phyloP scores from a whole-genome alignment of 2,329 filamentous ascomycete species.

The Aquanectria penicillioides region DNA sequence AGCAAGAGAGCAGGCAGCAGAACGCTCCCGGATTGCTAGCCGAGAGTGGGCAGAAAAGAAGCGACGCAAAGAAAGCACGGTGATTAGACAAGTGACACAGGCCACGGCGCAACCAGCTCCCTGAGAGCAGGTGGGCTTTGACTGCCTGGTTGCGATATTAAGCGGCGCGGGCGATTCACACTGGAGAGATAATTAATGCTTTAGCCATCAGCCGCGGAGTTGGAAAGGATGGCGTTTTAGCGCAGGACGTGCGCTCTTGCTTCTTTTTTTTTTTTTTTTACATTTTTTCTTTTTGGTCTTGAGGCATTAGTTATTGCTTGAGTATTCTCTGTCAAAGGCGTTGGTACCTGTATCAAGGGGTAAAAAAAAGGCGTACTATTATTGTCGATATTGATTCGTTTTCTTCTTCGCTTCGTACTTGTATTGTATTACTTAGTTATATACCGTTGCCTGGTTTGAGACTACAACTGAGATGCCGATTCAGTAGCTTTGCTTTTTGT shows the following conservation, averaged over 20 bases:
- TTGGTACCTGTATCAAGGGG: constrained; percentile 14
- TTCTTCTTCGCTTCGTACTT: constrained; percentile 22
- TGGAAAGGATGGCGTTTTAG: constrained; percentile 30
- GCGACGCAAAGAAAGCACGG: constrained; percentile 51
- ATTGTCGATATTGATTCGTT: constrained; percentile 1
- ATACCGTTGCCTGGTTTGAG: constrained; percentile 25
- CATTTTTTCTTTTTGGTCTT: constrained; percentile 9
- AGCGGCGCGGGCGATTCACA: not conserved
- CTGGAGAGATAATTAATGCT: not conserved
- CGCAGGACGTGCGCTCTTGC: constrained; percentile 27
- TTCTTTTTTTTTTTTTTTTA: constrained; percentile 29
- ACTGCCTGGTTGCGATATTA: not conserved
- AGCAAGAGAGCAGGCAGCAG: constrained; percentile 69
- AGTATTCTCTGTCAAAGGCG: constrained; percentile 25
- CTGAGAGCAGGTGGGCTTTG: not conserved
- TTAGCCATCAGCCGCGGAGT: constrained; percentile 33
- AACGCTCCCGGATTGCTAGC: constrained; percentile 67
- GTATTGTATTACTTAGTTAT: constrained; percentile 25
- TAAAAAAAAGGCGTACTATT: constrained; percentile 13
- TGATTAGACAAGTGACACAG: constrained; percentile 19
- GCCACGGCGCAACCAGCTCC: not conserved
- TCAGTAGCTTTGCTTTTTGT: not conserved
- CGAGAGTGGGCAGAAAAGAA: constrained; percentile 72
- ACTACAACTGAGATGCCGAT: not conserved
- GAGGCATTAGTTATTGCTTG: constrained; percentile 6